Base-by-base conservation (phyloP, 2,329 filamentous ascomycete species). In the Monilinia polystroma region DNA sequence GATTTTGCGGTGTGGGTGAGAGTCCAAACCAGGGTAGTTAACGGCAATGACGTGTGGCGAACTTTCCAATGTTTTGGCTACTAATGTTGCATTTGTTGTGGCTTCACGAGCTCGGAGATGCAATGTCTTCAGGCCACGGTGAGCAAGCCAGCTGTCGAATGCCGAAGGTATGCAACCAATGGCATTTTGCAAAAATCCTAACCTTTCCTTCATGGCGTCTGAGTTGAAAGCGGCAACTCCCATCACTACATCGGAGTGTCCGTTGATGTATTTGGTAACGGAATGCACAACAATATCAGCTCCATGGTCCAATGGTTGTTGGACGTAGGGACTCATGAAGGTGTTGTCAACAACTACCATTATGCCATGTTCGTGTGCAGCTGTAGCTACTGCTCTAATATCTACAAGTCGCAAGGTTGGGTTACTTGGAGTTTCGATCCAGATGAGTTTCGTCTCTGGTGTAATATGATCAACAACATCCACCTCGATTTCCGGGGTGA, bases 281-380 rank as follows among this genome's bases (percentile, higher is more conserved):
- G 89, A 93, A 84, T 98, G 94, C 54, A 98, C 90, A 72, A 98
- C 94, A 71, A 98, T 93, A 79, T 99, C 95, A 73, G 95, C 95
- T 73, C 95, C 95, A 77, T 94, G 92, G 76, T 96, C 90, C 66
- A 99, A 87, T 4, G 95, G 95, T 80, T 97, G 98, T 81, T 99
- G 95, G 58, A 99, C 86, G 78, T 98, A 99, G 43, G 95, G 95
- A 69, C 90, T 94, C 76, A 98, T 84, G 83, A 99, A 99, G 26
- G 95, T 99, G 83, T 99, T 99, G 83, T 99, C 95, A 53, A 99
- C 95, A n/a, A 99, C 95, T 54, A 99, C 95, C 77, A 92, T 84
- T 75, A 98, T 92, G 69, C 93, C 94, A 76, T 92, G 91, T 74
- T 89, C 83, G 79, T 98, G 95, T 23, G 95, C 95, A 66, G 90